phyloP scores from a whole-genome alignment of 352 stramenopile species.

The Phytophthora ohioensis region DNA sequence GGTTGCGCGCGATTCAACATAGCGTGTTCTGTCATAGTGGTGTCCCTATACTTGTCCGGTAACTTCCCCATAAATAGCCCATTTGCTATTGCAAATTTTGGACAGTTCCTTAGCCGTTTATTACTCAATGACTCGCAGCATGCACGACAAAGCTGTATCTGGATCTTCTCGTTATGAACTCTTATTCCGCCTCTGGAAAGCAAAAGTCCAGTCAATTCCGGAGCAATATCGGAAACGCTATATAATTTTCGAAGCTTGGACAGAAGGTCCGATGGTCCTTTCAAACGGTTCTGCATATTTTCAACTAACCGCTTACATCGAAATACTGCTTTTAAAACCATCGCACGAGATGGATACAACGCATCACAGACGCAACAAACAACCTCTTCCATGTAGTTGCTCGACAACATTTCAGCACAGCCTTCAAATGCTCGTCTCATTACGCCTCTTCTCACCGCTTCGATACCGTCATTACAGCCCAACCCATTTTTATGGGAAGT shows the following conservation, averaged over 20 bases:
- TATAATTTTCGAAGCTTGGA: not conserved
- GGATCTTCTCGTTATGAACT: too few species aligned
- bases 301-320: not conserved
- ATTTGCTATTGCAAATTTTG: too few species aligned
- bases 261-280: not conserved
- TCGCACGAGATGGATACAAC: not conserved
- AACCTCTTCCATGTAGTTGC: not conserved
- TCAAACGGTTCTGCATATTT: not conserved
- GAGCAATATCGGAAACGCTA: not conserved
- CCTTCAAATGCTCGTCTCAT: not conserved
- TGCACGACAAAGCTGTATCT: too few species aligned
- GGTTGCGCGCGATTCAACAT: too few species aligned
- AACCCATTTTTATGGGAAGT: too few species aligned
- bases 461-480: not conserved
- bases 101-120: too few species aligned
- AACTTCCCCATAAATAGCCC: too few species aligned
- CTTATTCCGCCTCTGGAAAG: too few species aligned
- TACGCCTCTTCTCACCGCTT: not conserved
- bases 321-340: not conserved
- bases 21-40: too few species aligned
- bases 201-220: not conserved
- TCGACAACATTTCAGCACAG: not conserved
- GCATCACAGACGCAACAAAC: not conserved
- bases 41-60: too few species aligned
- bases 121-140: too few species aligned